Evolutionary conservation across 257 asterid species (phyloP), one percentile per base, ranked within the genome.

Genomic region (Buddleja alternifolia): DNA sequence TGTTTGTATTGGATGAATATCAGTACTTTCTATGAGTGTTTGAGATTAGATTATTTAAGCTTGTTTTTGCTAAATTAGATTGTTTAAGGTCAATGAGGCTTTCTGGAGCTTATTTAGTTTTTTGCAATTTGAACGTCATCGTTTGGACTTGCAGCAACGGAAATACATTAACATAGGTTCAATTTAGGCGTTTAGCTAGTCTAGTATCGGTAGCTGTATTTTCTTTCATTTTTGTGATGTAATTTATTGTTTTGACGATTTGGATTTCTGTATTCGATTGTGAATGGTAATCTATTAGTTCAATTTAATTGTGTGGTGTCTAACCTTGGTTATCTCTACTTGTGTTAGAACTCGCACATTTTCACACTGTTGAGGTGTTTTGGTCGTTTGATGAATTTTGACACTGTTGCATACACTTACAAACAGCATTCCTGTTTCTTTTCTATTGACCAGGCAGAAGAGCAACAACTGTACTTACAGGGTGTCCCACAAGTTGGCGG

Each of bases 401-500:
- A 8, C n/a, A n/a, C n/a, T n/a, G n/a, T n/a, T n/a, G n/a, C n/a
- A n/a, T n/a, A n/a, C n/a, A n/a, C 61, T 63, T 44, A 4, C 14
- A 42, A 12, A 63, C 39, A 58, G 14, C 37, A 9, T 46, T 70
- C 19, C 29, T 15, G 40, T 16, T 51, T 11, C 11, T 20, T 53
- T 74, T 29, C 25, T 24, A 11, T 56, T 60, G 66, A 37, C 57
- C 72, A 85, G 96, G 67, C 70, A 8, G 82, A 64, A 70, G 89
- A 82, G 60, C 73, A 77, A 61, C 75, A 73, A 60, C 79, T 77
- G 75, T 73, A 66, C 70, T 44, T 78, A 60, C 86, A 74, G 77
- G 81, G 63, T 66, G 70, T 87, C 74, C 86, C 78, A 63, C 86
- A 85, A 71, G 82, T 73, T 54, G 88, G 83, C 4, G 88, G 77